Evolutionary conservation across 139 green algal genomes (phyloP).

Genomic region (Coccomyxa sp.): DNA sequence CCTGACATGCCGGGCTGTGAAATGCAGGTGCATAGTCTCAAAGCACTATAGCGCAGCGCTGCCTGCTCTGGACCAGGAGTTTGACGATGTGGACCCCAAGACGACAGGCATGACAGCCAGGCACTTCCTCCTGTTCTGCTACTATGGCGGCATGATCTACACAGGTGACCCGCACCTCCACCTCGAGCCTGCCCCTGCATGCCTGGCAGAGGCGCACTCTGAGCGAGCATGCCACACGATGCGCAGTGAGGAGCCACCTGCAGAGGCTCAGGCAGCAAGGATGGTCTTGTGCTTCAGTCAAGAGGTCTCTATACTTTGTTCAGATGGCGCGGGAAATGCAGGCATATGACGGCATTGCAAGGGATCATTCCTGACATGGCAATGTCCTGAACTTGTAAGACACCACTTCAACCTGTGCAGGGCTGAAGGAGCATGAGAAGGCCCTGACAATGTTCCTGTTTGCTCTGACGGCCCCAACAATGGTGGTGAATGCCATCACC

Average conservation of each 20-base stretch:
- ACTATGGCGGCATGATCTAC: slow-evolving; percentile 85
- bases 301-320: not conserved
- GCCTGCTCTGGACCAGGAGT: slow-evolving; percentile 54
- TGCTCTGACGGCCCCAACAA: slow-evolving; percentile 69
- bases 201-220: no score
- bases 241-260: not conserved
- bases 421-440: slow-evolving; percentile 57
- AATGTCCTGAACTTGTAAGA: not conserved
- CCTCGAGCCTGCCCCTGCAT: not conserved
- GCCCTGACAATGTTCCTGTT: slow-evolving; percentile 75
- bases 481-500: slow-evolving; percentile 78
- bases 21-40: not conserved
- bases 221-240: not conserved
- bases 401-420: slow-evolving; percentile 25
- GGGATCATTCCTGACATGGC: not conserved
- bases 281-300: not conserved
- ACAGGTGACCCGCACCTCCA: slow-evolving; percentile 38
- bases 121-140: slow-evolving; percentile 92
- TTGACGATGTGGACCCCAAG: slow-evolving; percentile 70
- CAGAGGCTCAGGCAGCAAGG: not conserved
- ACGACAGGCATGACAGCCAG: slow-evolving; percentile 51
- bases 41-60: slow-evolving; percentile 27
- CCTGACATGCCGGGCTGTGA: no score
- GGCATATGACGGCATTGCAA: not conserved
- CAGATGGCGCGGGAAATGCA: not conserved